Evolutionary conservation across 129 eudicot species (phyloP), one percentile per base, ranked within the genome.

Genomic region (Kitagawia praeruptora): DNA sequence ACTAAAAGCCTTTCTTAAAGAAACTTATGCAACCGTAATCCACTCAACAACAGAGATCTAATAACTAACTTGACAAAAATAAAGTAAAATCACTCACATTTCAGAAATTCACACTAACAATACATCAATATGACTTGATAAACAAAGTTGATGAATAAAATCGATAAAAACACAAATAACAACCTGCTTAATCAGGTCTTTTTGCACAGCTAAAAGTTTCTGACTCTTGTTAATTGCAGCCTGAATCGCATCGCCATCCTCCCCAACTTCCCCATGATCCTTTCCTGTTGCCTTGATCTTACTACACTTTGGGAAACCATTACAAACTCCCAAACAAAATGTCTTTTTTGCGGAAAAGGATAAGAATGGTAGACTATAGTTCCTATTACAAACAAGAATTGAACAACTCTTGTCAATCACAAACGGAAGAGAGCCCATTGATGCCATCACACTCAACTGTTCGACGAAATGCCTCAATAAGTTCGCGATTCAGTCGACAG

Each of bases 151-250:
- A 69, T 34, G 41, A 66, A 28, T 4, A 25, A 66, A 70, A 70
- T 70, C 25, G 8, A 4, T 25, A 2, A 70, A 70, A 21, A 18
- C 15, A 70, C 3, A 70, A 41, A 40, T 23, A 28, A 31, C 25
- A 40, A 90, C 97, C 94, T 90, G 96, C 71, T 88, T 79, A 67
- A 95, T 88, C 2, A 95, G 80, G 73, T 84, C 87, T 67, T 80
- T 89, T 77, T 92, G 99, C 77, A 85, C 85, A 39, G 91, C 96
- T 49, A 92, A 80, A 77, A 90, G 89, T 83, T 89, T 90, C 80
- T 89, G 87, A 83, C 94, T 88, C 89, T 95, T 95, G 75, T 92
- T 88, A 76, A 95, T 92, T 13, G 91, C 91, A 83, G 89, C 98
- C 84, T 90, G 90, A 69, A 95, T 84, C 58, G 82, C 4, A 45